Conservation (phyloP, 805 yeast species). For the Zygoascus bituminiphila region DNA sequence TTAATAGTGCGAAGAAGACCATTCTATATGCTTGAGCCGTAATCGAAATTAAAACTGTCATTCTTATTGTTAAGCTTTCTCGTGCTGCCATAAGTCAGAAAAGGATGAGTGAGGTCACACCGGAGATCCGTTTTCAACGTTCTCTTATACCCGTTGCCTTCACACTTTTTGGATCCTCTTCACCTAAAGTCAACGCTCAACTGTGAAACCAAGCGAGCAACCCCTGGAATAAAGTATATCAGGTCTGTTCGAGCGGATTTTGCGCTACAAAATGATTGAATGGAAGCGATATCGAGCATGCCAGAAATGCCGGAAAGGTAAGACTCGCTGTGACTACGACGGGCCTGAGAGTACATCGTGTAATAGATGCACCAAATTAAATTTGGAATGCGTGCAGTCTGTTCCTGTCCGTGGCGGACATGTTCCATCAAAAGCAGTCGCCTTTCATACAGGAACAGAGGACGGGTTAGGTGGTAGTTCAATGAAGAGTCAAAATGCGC, state of each 20-base stretch:
- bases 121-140: too few species aligned
- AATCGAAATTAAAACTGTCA: too few species aligned
- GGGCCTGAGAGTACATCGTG: conserved; percentile 10
- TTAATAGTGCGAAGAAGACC: too few species aligned
- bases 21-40: too few species aligned
- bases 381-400: conserved; percentile 8
- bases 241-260: background rate
- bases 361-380: conserved; percentile 17
- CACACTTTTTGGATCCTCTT: too few species aligned
- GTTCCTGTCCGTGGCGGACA: background rate
- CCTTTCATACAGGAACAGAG: background rate
- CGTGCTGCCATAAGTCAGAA: too few species aligned
- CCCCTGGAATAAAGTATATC: too few species aligned
- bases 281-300: conserved; percentile 14
- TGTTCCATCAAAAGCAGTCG: background rate
- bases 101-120: too few species aligned
- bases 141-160: too few species aligned
- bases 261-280: background rate
- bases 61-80: too few species aligned
- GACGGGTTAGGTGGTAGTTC: background rate
- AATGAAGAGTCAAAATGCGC: background rate
- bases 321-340: conserved; percentile 19
- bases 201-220: too few species aligned
- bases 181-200: too few species aligned
- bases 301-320: conserved; percentile 16